Evolutionary conservation across 2,329 filamentous ascomycete genomes (phyloP).

Genomic region (Colletotrichum plurivorum): DNA sequence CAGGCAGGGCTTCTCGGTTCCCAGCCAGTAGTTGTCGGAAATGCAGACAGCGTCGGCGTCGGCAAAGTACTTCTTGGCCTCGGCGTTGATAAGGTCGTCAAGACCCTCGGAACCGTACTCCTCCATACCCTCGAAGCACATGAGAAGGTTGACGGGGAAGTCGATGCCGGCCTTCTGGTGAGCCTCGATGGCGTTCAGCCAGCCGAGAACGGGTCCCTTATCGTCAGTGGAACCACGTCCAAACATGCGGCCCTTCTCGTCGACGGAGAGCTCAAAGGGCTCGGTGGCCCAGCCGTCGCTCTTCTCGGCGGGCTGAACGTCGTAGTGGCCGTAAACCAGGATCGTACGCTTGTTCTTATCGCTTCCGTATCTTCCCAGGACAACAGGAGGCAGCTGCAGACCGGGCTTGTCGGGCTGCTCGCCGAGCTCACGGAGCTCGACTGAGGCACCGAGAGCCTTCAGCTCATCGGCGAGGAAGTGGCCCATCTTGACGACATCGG

Average conservation of each 20-base stretch:
- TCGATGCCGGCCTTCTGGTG: slow-evolving; percentile 96
- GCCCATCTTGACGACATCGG: slow-evolving; percentile 97
- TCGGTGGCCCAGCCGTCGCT: slow-evolving; percentile 97
- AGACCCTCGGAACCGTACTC: slow-evolving; percentile 98
- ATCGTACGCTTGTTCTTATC: slow-evolving; percentile 96
- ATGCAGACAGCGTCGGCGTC: slow-evolving; percentile 98
- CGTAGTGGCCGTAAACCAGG: slow-evolving; percentile 98
- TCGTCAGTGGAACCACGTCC: slow-evolving; percentile 97
- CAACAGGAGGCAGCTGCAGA: slow-evolving; percentile 91
- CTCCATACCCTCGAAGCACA: slow-evolving; percentile 99
- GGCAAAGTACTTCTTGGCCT: slow-evolving; percentile 95
- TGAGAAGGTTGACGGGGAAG: slow-evolving; percentile 96
- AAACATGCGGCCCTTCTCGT: slow-evolving; percentile 94
- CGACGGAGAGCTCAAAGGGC: slow-evolving; percentile 89
- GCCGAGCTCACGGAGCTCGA: slow-evolving; percentile 88
- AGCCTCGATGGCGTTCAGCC: slow-evolving; percentile 98
- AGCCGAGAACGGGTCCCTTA: slow-evolving; percentile 96
- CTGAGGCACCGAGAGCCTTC: slow-evolving; percentile 84
- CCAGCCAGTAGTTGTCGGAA: slow-evolving; percentile 99
- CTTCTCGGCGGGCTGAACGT: slow-evolving; percentile 94
- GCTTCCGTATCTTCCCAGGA: slow-evolving; percentile 92
- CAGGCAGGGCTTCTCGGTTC: slow-evolving; percentile 97
- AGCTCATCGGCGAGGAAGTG: slow-evolving; percentile 90
- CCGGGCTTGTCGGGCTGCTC: slow-evolving; percentile 93
- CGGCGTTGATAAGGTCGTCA: slow-evolving; percentile 92